Evolutionary conservation across 2,329 filamentous ascomycete genomes (phyloP).

Genomic region (Ophiostoma quercus): DNA sequence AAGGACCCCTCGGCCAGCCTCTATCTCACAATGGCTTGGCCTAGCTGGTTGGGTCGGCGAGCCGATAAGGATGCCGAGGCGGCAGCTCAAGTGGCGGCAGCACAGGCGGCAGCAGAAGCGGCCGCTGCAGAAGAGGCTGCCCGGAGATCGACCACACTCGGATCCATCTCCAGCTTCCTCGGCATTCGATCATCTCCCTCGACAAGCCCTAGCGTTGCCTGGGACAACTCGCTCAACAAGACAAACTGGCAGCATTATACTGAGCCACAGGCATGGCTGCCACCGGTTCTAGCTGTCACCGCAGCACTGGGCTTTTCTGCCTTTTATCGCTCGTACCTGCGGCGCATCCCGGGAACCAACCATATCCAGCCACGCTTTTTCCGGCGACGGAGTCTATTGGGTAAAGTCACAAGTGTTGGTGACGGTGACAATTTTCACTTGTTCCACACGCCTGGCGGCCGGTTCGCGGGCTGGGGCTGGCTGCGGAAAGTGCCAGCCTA

Average conservation of each 20-base stretch:
- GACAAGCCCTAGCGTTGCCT: constrained; percentile 30
- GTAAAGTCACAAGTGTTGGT: constrained; percentile 85
- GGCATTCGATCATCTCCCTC: not conserved
- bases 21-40: constrained; percentile 26
- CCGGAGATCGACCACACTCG: not conserved
- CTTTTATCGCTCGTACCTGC: constrained; percentile 70
- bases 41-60: constrained; percentile 25
- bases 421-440: constrained; percentile 95
- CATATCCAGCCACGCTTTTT: constrained; percentile 73
- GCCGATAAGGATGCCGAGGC: constrained; percentile 21
- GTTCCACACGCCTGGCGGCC: constrained; percentile 91
- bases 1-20: not conserved
- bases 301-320: constrained; percentile 50
- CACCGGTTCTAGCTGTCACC: constrained; percentile 50
- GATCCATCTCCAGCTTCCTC: not conserved
- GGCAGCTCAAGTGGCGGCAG: constrained; percentile 9
- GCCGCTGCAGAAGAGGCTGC: constrained; percentile 11
- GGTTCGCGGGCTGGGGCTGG: constrained; percentile 88
- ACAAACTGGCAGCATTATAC: constrained; percentile 52
- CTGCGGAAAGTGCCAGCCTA: constrained; percentile 66
- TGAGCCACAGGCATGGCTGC: constrained; percentile 50
- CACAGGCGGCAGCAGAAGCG: constrained; percentile 6
- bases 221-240: constrained; percentile 42
- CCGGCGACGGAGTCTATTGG: constrained; percentile 70
- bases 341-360: constrained; percentile 72